phyloP scores from a whole-genome alignment of 805 yeast genomes.

The Candida maltosa region DNA sequence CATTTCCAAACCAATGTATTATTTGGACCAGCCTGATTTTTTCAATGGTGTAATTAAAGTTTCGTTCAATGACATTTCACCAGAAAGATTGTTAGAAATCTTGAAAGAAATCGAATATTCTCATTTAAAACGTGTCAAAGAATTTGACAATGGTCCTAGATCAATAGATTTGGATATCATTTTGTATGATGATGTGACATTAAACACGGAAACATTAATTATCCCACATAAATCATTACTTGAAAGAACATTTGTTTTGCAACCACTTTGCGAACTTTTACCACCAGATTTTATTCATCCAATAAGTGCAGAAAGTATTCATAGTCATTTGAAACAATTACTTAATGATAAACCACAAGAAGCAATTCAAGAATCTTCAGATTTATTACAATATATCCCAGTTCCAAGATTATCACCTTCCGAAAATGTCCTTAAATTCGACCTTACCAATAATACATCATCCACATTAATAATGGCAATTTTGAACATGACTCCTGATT shows the following conservation, averaged over 20 bases:
- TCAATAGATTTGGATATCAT: conserved; percentile 86
- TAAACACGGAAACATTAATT: conserved; percentile 57
- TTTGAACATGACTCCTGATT: conserved; percentile 88
- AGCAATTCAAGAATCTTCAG: conserved; percentile 48
- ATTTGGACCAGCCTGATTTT: conserved; percentile 73
- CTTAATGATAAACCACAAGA: conserved; percentile 28
- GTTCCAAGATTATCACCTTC: conserved; percentile 16
- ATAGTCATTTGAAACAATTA: conserved; percentile 60
- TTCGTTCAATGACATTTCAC: conserved; percentile 52
- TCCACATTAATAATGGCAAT: conserved; percentile 83
- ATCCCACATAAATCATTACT: conserved; percentile 88
- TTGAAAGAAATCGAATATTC: conserved; percentile 79
- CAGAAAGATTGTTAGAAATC: conserved; percentile 57
- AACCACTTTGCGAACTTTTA: conserved; percentile 81
- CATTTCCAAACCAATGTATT: conserved; percentile 91
- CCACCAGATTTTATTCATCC: conserved; percentile 73
- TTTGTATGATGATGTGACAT: conserved; percentile 57
- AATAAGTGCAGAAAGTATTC: conserved; percentile 78
- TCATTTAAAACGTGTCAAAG: conserved; percentile 65
- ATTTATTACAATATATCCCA: conserved; percentile 52
- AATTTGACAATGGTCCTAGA: conserved; percentile 88
- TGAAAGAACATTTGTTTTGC: conserved; percentile 85
- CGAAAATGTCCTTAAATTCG: conserved; percentile 32
- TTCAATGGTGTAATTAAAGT: conserved; percentile 78
- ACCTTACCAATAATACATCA: conserved; percentile 38